A percentile compares a stretch with the other conserved stretches of the same genome.
These are phyloP conservation scores for Magnolia sinica DNA, from an alignment of 164 flowering plant genomes.

Conservation along the genomic window DNA sequence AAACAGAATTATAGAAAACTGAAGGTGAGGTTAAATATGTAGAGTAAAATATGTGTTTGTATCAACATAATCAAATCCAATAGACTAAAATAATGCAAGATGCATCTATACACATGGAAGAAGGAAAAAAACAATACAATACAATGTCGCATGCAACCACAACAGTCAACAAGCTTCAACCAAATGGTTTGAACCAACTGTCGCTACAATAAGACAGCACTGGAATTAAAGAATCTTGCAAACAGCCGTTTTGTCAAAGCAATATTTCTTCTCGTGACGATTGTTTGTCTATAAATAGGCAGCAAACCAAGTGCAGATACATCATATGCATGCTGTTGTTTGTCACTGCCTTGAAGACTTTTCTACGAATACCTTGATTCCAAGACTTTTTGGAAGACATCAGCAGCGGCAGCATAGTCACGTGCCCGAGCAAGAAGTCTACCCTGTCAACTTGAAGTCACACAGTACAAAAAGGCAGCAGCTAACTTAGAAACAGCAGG, in stretches of 20 bases:
- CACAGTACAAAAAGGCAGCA: conserved; percentile 37
- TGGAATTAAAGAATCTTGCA: not conserved
- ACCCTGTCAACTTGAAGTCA: conserved; percentile 98
- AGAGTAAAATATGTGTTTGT: too few relatives aligned
- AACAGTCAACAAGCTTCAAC: too few relatives aligned
- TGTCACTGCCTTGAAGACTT: not conserved
- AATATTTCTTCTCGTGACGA: not conserved
- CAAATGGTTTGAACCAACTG: too few relatives aligned
- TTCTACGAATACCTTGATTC: conserved; percentile 56
- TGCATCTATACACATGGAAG: too few relatives aligned
- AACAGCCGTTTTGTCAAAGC: not conserved
- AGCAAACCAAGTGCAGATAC: not conserved
- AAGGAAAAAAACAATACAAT: too few relatives aligned
- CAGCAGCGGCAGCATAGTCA: conserved; percentile 72
- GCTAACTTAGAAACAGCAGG: conserved; percentile 11
- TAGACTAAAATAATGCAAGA: too few relatives aligned
- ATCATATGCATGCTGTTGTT: not conserved
- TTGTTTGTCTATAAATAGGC: not conserved
- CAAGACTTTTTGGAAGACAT: conserved; percentile 56
- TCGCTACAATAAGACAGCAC: not conserved
- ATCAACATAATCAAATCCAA: too few relatives aligned
- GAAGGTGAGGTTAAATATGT: too few relatives aligned
- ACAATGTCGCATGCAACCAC: too few relatives aligned
- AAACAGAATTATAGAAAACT: too few relatives aligned
- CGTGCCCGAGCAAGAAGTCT: conserved; percentile 89